Percentiles rank a stretch among this genome's conserved stretches.
Conservation (phyloP, 2,329 filamentous ascomycete genomes). For the Fusarium graminum region DNA sequence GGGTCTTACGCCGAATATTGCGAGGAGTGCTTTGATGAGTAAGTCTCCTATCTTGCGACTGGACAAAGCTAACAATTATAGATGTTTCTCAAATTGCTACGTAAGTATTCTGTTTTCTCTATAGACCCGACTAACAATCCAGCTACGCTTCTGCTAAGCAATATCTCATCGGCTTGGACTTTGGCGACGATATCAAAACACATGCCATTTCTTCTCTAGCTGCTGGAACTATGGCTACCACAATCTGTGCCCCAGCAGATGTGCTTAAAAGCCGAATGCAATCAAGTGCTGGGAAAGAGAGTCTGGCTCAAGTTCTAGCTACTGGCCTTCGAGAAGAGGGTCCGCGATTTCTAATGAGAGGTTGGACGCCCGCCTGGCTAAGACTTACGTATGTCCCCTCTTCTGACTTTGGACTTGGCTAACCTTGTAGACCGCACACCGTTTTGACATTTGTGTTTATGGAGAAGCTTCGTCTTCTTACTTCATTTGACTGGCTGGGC, state of each 20-base stretch:
- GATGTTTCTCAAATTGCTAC: conserved; percentile 61
- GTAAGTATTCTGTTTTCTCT: conserved; percentile 42
- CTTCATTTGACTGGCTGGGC: conserved; percentile 42
- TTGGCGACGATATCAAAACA: conserved; percentile 57
- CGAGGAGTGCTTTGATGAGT: conserved; percentile 61
- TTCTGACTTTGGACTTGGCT: background rate
- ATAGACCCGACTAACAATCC: background rate
- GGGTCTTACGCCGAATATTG: conserved; percentile 57
- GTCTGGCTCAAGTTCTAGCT: conserved; percentile 53
- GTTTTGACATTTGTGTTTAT: conserved; percentile 62
- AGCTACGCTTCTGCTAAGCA: conserved; percentile 55
- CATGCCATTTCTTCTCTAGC: conserved; percentile 57
- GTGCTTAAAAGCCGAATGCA: conserved; percentile 61
- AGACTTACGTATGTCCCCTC: conserved; percentile 55
- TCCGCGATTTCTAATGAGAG: conserved; percentile 59
- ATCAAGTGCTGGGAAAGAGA: conserved; percentile 49
- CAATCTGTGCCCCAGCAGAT: conserved; percentile 60
- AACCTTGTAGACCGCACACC: conserved; percentile 56
- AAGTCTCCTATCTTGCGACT: conserved; percentile 15
- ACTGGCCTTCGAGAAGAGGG: conserved; percentile 56
- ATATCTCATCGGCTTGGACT: conserved; percentile 46
- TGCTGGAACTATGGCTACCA: conserved; percentile 62
- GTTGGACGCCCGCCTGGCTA: conserved; percentile 61
- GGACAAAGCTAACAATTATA: conserved; percentile 35
- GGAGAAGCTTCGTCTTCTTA: conserved; percentile 58